Base-by-base conservation (phyloP, 2,329 filamentous ascomycete genomes). In the Epichloe elymi region DNA sequence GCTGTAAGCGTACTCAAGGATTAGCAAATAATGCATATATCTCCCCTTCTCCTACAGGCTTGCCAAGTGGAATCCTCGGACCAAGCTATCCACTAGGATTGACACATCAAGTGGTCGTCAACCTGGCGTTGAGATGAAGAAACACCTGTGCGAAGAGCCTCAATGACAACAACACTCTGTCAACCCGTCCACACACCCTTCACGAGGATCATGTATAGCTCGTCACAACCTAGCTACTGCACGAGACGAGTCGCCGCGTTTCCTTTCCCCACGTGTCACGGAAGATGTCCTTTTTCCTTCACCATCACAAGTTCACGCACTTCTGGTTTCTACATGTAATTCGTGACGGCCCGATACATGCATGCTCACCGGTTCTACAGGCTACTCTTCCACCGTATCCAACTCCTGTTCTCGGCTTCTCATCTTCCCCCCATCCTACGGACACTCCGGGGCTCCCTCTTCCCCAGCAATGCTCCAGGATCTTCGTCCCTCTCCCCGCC, bases 401-500 rank as follows among this genome's bases (percentile, higher is more conserved):
- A 73, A 56, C 69, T 68, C 63, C 64, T 86, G 54, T 72, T 88
- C 55, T 78, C 83, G 68, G 74, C 82, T 58, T 74, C 75, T 55
- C 74, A 78, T 58, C 72, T 89, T 81, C 86, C 64, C 23, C 73
- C 74, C 63, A 67, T 87, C 58, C 76, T 91, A 60, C 79, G 81
- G 64, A 78, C 81, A 58, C 75, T 86, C 61, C 86, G 93, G 64
- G 80, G 79, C 60, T 79, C 86, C 54, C 73, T 97, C 51, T 97
- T 96, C 65, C 91, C 93, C 58, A 85, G 88, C 68, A 94, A 94
- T 67, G 74, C 79, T 59, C 82, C 85, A 55, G 84, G 82, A 53
- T 76, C 80, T 57, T 73, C 82, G 59, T 75, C 77, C 53, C 70
- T 83, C 57, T 69, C 75, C 49, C 75, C 83, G 48, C 80, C 83